Evolutionary conservation across 345 rosid species (phyloP).

Genomic region (Citrus glauca): DNA sequence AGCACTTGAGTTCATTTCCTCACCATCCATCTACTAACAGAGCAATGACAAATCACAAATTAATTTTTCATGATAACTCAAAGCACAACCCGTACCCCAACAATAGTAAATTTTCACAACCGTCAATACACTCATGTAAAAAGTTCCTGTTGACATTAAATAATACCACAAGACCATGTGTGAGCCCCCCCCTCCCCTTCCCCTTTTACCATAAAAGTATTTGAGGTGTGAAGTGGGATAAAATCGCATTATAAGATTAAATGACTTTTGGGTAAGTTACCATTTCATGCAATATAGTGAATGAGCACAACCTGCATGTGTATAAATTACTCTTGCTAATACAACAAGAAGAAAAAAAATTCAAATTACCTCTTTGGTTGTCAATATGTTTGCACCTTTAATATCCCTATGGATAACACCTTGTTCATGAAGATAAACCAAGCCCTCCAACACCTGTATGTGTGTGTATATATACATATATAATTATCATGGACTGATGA

Average conservation of each 20-base stretch:
- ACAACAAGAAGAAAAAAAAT: neutral
- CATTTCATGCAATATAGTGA: neutral
- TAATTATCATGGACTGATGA: neutral
- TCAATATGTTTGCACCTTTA: conserved; percentile 98
- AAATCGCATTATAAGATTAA: neutral
- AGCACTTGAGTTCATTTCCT: neutral
- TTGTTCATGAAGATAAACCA: conserved; percentile 95
- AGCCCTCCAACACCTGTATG: conserved; percentile 87
- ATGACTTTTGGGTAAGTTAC: neutral
- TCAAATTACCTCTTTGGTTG: conserved; percentile 88
- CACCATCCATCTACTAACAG: neutral
- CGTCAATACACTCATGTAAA: neutral
- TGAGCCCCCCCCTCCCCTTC: neutral
- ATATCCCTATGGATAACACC: conserved; percentile 99
- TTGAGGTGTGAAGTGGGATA: neutral
- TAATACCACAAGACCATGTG: neutral
- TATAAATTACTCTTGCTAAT: neutral
- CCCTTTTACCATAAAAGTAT: neutral
- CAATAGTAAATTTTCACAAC: neutral
- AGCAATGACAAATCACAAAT: neutral
- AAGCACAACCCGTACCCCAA: neutral
- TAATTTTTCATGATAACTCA: neutral
- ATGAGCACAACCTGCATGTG: neutral
- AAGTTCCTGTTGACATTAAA: neutral
- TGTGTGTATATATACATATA: conserved; percentile 29